Conservation (phyloP, 2,329 filamentous ascomycete genomes). For the Colletotrichum gloeosporioides region DNA sequence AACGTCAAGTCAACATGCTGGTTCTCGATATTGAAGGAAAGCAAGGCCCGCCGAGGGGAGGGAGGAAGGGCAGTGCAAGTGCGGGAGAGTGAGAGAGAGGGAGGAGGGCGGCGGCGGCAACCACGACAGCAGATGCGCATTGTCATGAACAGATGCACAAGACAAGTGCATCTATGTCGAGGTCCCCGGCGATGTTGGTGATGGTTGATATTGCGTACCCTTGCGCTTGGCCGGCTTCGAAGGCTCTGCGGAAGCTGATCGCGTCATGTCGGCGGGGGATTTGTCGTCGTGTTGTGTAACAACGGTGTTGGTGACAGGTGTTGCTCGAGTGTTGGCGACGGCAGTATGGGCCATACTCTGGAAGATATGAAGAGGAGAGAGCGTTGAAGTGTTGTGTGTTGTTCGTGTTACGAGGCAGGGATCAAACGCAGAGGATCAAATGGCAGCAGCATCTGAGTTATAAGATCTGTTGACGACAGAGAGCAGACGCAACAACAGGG, state of each 20-base stretch:
- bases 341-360: constrained; percentile 20
- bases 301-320: constrained; percentile 8
- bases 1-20: constrained; percentile 2
- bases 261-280: constrained; percentile 35
- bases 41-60: neutral
- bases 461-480: constrained; percentile 18
- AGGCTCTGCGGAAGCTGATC: constrained; percentile 48
- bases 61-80: neutral
- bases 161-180: neutral
- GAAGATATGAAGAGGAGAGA: constrained; percentile 1
- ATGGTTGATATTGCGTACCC: constrained; percentile 36
- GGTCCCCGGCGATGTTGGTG: neutral
- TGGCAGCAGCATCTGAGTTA: constrained; percentile 21
- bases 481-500: constrained; percentile 19
- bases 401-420: constrained; percentile 16
- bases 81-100: neutral
- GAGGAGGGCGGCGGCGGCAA: neutral
- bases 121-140: neutral
- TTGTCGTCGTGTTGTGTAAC: constrained; percentile 18
- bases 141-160: neutral
- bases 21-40: neutral
- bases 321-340: constrained; percentile 15
- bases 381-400: neutral
- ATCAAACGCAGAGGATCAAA: constrained; percentile 5
- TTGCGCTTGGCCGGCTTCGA: constrained; percentile 51